Base-by-base conservation (phyloP, 1,284 basidiomycete species). In the Fomitopsis schrenkii region DNA sequence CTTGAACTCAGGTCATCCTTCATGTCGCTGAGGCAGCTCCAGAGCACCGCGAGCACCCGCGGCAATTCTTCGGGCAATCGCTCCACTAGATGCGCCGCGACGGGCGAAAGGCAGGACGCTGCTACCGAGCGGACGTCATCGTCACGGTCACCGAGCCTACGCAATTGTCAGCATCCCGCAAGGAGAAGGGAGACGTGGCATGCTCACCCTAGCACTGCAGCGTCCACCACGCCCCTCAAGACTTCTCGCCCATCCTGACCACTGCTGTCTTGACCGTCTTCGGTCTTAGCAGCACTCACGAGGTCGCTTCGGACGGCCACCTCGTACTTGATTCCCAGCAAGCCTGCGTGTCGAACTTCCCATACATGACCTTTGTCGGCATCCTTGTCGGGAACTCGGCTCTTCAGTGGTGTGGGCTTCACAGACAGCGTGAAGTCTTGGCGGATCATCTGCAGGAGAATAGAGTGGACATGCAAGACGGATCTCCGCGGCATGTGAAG, bases 41-140 rank as follows among this genome's bases (percentile, higher is more conserved):
- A 99, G 3, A 99, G 78, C 6, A 97, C 93, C 15, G 90, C 82
- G 54, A 99, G 80, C 30, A 98, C 86, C 8, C 81, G 79, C 58
- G 84, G 80, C 1, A 98, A 79, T 33, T 87, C 87, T 58, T 88
- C 85, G 0, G 93, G 88, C 5, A 98, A 76, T 63, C 87, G 83
- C 36, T 86, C 76, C 4, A 97, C 94, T 26, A 99, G 82, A 61
- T 91, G 86, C 2, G 83, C 81, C 0, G 93, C 88, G 38, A 99
- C 87, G 0, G 97, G 97, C 3, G 95, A 78, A 36, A 99, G 77
- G 67, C 95, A 96, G 0, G 93, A 90, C 6, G 97, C 97, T 1
- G 97, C 97, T 0, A 98, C 96, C 1, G 94, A 91, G 38, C 97
- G 91, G 35, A 99, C 97, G 74, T 99, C 97, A 70, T 99, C 97